A percentile compares a stretch with the other conserved stretches of the same genome.
phyloP scores from a whole-genome alignment of 2,329 filamentous ascomycete genomes.

The Neoscytalidium dimidiatum region DNA sequence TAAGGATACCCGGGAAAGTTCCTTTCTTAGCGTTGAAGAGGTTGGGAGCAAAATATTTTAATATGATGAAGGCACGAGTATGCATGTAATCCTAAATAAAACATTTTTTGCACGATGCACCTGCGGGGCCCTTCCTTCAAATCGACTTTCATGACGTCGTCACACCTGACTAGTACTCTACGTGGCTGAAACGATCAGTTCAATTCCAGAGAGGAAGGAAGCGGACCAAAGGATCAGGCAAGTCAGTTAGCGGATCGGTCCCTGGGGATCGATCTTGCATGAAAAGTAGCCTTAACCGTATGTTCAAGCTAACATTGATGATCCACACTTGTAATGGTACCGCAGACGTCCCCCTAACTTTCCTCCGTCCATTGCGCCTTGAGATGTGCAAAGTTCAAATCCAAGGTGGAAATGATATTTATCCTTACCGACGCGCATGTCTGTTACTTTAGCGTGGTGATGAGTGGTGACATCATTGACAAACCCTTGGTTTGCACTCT shows the following conservation, averaged over 20 bases:
- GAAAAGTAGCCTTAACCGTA: background rate
- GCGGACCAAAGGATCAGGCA: background rate
- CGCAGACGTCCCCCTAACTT: too few species aligned
- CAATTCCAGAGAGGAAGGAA: background rate
- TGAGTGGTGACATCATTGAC: too few species aligned
- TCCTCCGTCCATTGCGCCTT: too few species aligned
- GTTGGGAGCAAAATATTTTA: background rate
- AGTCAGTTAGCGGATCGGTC: background rate
- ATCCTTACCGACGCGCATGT: too few species aligned
- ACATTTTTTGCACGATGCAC: too few species aligned
- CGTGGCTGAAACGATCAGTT: background rate
- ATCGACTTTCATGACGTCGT: background rate
- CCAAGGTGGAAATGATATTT: too few species aligned
- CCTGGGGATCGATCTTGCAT: conserved; percentile 5
- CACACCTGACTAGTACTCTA: background rate
- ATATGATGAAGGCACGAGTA: background rate
- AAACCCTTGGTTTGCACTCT: too few species aligned
- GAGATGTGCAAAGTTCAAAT: too few species aligned
- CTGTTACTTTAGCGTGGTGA: too few species aligned
- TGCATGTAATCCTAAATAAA: background rate
- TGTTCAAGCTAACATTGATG: background rate
- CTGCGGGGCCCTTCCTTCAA: background rate
- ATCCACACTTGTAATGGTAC: background rate
- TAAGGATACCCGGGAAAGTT: background rate
- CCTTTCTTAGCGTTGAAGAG: background rate